phyloP scores from a whole-genome alignment of 176 grass and related monocot species.

The Puccinellia tenuiflora region DNA sequence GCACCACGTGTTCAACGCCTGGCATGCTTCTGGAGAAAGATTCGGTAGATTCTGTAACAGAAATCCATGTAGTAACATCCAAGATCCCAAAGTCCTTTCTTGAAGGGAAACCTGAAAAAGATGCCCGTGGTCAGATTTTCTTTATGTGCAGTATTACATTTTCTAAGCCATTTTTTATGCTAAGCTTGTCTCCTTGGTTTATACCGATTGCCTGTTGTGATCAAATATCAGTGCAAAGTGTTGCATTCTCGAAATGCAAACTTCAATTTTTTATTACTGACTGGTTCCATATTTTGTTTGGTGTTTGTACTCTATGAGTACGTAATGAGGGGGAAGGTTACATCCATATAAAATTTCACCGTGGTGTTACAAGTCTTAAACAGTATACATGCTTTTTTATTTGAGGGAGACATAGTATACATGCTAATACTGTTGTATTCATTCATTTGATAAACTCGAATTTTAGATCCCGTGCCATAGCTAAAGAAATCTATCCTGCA shows the following conservation, averaged over 20 bases:
- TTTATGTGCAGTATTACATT: slow-evolving; percentile 15
- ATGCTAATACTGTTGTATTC: background rate
- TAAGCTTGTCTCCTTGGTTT: slow-evolving; percentile 16
- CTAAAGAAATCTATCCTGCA: background rate
- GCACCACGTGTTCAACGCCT: slow-evolving; percentile 31
- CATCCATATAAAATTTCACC: background rate
- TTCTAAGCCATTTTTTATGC: background rate
- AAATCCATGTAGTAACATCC: slow-evolving; percentile 15
- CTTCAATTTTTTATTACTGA: slow-evolving; percentile 3
- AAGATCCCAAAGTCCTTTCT: slow-evolving; percentile 11
- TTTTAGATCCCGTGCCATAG: background rate
- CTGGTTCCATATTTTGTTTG: background rate
- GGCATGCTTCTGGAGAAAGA: slow-evolving; percentile 25
- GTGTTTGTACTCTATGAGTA: slow-evolving; percentile 3
- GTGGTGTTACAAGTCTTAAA: background rate
- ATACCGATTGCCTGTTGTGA: slow-evolving; percentile 2
- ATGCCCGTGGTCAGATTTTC: slow-evolving; percentile 35
- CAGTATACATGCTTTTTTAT: no score
- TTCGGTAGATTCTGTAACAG: slow-evolving; percentile 6
- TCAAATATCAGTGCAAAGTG: background rate
- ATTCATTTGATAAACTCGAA: background rate
- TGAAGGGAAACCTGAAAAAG: slow-evolving; percentile 45
- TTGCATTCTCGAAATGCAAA: slow-evolving; percentile 3
- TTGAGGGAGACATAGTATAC: no score
- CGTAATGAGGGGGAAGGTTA: background rate